Evolutionary conservation across 805 yeast species (phyloP), one percentile per base, ranked within the genome.

Genomic region (Metschnikowia arizonensis): DNA sequence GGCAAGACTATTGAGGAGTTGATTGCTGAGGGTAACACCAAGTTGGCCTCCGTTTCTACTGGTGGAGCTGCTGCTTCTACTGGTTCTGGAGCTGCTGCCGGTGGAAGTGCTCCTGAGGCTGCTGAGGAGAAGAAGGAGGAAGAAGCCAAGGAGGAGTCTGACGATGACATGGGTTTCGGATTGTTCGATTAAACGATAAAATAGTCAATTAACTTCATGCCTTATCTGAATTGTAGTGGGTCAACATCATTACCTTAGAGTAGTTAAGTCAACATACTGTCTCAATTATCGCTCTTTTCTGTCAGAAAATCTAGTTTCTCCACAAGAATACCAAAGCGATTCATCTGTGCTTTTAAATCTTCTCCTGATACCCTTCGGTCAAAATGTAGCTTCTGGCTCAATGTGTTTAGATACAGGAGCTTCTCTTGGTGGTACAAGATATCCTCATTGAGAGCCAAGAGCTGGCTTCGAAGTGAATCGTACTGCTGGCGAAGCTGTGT

Each of bases 21-120:
- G 76, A 82, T 93, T 64, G 85, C 95, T 64, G 93, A 83, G 78
- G 99, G 99, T 81, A 76, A 85, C 76, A 76, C 85, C 77, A 93
- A 93, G 82, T 87, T 93, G 71, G 95, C 98, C 62, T 83, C 98
- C 60, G 95, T 91, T 59, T 97, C 98, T 75, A 64, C 97, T 66
- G 97, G 97, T 73, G 97, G 96, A 77, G 93, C 97, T 72, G 96
- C 93, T 73, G 81, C 88, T 65, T 75, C 93, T 60, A 73, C 85
- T 62, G 76, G 81, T 66, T 79, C 77, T 65, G 80, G 79, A 65
- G 83, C 85, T 59, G 80, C 84, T 62, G 83, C 83, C 63, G 83
- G 78, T 64, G 86, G 73, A 69, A 82, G 72, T 56, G 83, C 79
- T 57, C 85, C 78, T 58, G 95, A 72, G 50, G 93, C 69, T 50